phyloP scores from a whole-genome alignment of 345 rosid genomes.

The Boechera stricta region DNA sequence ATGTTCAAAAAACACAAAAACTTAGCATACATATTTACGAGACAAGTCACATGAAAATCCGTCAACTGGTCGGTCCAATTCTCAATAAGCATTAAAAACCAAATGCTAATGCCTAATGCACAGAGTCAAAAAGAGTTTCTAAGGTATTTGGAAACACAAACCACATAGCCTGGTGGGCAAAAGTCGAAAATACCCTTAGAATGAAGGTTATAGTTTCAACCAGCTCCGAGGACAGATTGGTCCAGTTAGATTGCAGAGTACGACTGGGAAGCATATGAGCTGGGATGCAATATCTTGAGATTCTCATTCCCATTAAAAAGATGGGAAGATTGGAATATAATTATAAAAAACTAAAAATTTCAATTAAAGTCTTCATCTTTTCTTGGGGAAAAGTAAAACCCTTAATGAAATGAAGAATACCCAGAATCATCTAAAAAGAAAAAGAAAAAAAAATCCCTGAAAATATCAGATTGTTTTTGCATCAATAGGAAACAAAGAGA shows the following conservation, averaged over 20 bases:
- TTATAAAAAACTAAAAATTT: not conserved
- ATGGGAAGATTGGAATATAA: slow-evolving; percentile 15
- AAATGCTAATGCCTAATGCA: slow-evolving; percentile 32
- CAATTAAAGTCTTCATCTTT: slow-evolving; percentile 28
- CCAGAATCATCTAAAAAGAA: slow-evolving; percentile 19
- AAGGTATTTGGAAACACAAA: slow-evolving; percentile 2
- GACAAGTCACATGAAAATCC: slow-evolving; percentile 19
- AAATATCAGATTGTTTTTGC: not conserved
- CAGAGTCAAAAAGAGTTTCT: slow-evolving; percentile 1
- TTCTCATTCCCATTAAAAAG: slow-evolving; percentile 44
- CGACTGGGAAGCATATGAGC: slow-evolving; percentile 44
- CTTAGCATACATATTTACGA: not conserved
- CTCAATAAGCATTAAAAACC: slow-evolving; percentile 5
- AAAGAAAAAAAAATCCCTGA: not conserved
- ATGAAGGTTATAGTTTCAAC: not conserved
- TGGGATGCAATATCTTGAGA: slow-evolving; percentile 50
- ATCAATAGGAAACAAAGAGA: not conserved
- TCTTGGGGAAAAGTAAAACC: slow-evolving; percentile 7
- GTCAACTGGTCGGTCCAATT: slow-evolving; percentile 28
- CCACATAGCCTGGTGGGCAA: not conserved
- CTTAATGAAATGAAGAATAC: slow-evolving; percentile 22
- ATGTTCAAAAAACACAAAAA: not conserved
- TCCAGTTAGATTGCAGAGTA: slow-evolving; percentile 22
- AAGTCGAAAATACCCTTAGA: slow-evolving; percentile 21
- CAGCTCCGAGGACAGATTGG: slow-evolving; percentile 26